Evolutionary conservation across 208 protist genomes (phyloP).

Genomic region (Vickermania spadyakhi): DNA sequence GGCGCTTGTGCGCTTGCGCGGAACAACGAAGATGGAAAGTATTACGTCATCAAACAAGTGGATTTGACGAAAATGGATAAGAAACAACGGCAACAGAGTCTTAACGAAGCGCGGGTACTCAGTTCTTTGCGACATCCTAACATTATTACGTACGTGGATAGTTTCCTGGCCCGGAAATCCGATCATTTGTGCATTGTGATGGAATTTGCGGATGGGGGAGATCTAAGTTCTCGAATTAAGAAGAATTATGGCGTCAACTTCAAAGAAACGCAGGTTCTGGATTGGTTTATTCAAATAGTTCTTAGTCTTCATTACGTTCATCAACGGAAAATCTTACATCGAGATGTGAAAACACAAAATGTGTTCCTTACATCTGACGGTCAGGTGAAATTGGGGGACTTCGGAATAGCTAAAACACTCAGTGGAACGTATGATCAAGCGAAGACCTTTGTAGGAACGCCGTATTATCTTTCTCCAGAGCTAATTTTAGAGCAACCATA

Average conservation of each 20-base stretch:
- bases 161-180: slow-evolving; percentile 83
- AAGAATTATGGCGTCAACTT: slow-evolving; percentile 72
- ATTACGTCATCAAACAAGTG: slow-evolving; percentile 92
- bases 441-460: slow-evolving; percentile 91
- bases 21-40: slow-evolving; percentile 88
- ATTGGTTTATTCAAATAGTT: slow-evolving; percentile 86
- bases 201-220: slow-evolving; percentile 88
- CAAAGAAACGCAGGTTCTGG: slow-evolving; percentile 73
- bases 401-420: slow-evolving; percentile 90
- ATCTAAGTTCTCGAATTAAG: slow-evolving; percentile 73
- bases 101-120: slow-evolving; percentile 88
- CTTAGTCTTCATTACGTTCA: slow-evolving; percentile 90
- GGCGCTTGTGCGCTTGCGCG: slow-evolving; percentile 85
- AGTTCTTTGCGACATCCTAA: slow-evolving; percentile 90
- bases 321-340: slow-evolving; percentile 88
- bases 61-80: slow-evolving; percentile 83
- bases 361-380: slow-evolving; percentile 87
- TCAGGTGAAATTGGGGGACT: slow-evolving; percentile 90
- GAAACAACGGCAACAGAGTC: slow-evolving; percentile 82
- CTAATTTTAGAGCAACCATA: slow-evolving; percentile 91
- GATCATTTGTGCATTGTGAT: slow-evolving; percentile 91
- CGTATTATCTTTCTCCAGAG: slow-evolving; percentile 92
- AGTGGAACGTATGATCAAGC: slow-evolving; percentile 88
- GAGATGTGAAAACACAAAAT: slow-evolving; percentile 92
- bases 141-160: slow-evolving; percentile 92